phyloP scores from a whole-genome alignment of 805 yeast genomes.

The Kuraishia borneana region DNA sequence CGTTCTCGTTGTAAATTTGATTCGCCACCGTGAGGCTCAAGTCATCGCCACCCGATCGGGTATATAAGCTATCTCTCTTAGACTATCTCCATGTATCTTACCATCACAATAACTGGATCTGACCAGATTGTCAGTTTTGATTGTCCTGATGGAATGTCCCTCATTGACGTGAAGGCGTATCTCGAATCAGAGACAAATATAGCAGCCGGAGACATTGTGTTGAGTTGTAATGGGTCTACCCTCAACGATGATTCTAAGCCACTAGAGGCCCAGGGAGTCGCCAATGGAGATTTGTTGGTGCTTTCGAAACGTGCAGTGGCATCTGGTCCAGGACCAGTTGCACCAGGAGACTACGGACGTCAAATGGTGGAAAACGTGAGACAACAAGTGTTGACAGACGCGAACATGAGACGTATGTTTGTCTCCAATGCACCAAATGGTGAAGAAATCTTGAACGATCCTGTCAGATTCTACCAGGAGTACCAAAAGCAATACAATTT shows the following conservation, averaged over 20 bases:
- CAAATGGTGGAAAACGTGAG: constrained; percentile 36
- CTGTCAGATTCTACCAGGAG: constrained; percentile 24
- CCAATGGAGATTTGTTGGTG: constrained; percentile 50
- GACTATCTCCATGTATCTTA: constrained; percentile 47
- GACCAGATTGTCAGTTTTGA: constrained; percentile 47
- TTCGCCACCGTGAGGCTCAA: too few relatives aligned
- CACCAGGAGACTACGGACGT: constrained; percentile 7
- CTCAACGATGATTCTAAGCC: constrained; percentile 23
- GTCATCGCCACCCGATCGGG: too few relatives aligned
- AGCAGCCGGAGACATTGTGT: constrained; percentile 30
- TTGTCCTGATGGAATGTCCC: constrained; percentile 48
- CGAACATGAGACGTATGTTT: constrained; percentile 18
- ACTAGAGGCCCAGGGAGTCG: constrained; percentile 34
- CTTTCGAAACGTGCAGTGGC: constrained; percentile 14
- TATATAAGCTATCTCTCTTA: too few relatives aligned
- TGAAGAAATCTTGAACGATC: constrained; percentile 32
- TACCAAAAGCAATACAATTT: background rate
- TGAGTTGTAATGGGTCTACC: constrained; percentile 33
- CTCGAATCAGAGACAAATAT: constrained; percentile 60
- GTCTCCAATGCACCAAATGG: constrained; percentile 33
- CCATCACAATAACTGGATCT: constrained; percentile 36
- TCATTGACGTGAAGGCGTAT: constrained; percentile 63
- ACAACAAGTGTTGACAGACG: constrained; percentile 33
- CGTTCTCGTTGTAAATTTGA: too few relatives aligned
- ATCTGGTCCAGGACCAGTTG: constrained; percentile 5